Percentiles rank a stretch among this genome's conserved stretches.
These are phyloP conservation scores for Tetrahymena elliotti DNA, from an alignment of 73 alveolate species.

Conservation along the genomic window DNA sequence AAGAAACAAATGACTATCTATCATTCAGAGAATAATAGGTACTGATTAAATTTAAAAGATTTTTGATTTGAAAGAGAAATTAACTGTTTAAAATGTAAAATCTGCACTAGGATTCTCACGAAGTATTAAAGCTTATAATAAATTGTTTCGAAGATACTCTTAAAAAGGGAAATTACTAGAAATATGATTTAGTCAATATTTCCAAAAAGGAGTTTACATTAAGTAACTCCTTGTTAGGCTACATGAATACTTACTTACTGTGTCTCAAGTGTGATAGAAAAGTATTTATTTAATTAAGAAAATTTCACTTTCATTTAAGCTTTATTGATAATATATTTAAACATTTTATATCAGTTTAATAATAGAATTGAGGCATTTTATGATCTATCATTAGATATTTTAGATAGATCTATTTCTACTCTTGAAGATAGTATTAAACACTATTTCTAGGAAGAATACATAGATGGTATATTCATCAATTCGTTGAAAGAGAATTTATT, in stretches of 20 bases:
- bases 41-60: background rate
- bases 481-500: background rate
- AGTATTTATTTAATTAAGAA: background rate
- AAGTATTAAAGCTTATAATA: background rate
- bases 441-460: background rate
- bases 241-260: background rate
- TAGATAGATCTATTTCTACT: background rate
- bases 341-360: background rate
- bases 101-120: background rate
- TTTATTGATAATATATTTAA: background rate
- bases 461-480: background rate
- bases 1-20: background rate
- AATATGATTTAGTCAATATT: background rate
- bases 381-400: background rate
- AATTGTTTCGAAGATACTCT: background rate
- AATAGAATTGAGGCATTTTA: background rate
- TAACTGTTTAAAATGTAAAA: background rate
- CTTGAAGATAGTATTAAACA: background rate
- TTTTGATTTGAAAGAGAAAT: too few species aligned
- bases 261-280: background rate
- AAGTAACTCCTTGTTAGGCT: background rate
- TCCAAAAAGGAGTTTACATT: background rate
- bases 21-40: background rate
- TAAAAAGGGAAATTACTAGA: background rate
- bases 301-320: background rate